phyloP scores from a whole-genome alignment of 2,329 filamentous ascomycete genomes.

The Aspergillus tanneri region DNA sequence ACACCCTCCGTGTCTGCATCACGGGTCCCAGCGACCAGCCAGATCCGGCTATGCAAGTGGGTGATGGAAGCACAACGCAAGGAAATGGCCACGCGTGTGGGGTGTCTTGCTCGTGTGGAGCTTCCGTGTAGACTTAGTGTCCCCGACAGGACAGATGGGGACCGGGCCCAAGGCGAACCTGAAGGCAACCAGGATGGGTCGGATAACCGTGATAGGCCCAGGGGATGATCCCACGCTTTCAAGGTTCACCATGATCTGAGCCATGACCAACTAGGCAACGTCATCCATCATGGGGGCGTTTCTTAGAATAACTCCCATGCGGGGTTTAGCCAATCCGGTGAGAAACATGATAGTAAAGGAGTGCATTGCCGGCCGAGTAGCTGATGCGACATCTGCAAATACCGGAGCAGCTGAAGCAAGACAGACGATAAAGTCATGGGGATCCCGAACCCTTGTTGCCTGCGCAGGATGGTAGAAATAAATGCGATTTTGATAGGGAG shows the following conservation, averaged over 20 bases:
- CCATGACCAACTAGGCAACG: constrained; percentile 72
- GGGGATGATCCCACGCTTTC: constrained; percentile 40
- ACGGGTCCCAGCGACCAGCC: background rate
- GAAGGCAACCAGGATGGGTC: constrained; percentile 52
- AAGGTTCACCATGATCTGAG: constrained; percentile 68
- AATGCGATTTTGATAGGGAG: too few species aligned
- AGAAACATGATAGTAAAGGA: background rate
- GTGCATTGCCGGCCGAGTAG: too few species aligned
- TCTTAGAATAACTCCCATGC: background rate
- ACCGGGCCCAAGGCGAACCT: constrained; percentile 24
- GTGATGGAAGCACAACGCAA: background rate
- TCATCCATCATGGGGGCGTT: constrained; percentile 65
- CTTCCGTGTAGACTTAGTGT: background rate
- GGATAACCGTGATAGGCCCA: constrained; percentile 44
- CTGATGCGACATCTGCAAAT: too few species aligned
- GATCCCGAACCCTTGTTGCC: too few species aligned
- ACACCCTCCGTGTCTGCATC: too few species aligned
- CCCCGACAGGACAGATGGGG: background rate
- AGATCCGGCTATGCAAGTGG: background rate
- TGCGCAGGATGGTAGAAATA: too few species aligned
- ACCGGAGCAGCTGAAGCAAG: too few species aligned
- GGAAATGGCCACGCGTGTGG: background rate
- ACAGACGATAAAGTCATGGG: too few species aligned
- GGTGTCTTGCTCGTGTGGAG: background rate
- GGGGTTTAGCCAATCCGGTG: background rate